A percentile compares a stretch with the other conserved stretches of the same genome.
phyloP scores from a whole-genome alignment of 2,329 filamentous ascomycete genomes.

The Diaporthe longicolla region DNA sequence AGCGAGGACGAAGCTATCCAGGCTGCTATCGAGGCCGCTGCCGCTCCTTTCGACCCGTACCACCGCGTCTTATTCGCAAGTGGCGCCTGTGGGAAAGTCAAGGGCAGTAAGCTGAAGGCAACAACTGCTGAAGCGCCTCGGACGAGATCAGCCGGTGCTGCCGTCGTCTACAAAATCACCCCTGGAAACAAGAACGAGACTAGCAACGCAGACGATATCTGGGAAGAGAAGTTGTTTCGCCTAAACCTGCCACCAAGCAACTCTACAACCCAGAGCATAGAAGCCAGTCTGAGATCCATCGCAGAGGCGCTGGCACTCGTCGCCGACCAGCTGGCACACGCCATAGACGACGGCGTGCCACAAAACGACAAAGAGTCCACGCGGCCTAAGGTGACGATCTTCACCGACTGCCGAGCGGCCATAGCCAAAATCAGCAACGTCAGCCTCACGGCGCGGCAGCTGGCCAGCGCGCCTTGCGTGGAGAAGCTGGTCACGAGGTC shows the following conservation, averaged over 20 bases:
- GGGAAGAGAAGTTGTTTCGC: too few relatives aligned
- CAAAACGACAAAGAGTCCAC: not conserved
- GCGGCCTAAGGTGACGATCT: not conserved
- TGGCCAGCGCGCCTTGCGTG: not conserved
- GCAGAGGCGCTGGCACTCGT: slow-evolving; percentile 1
- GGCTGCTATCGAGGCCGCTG: not conserved
- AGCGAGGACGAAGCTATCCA: not conserved
- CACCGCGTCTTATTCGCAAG: slow-evolving; percentile 1
- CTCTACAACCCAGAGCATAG: not conserved
- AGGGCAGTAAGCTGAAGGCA: too few relatives aligned
- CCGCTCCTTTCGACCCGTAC: not conserved
- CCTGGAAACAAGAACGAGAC: too few relatives aligned
- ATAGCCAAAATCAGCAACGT: not conserved
- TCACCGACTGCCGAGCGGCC: not conserved
- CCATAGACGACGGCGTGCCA: not conserved
- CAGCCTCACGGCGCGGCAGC: not conserved
- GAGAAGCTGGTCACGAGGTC: slow-evolving; percentile 8
- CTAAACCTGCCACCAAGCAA: not conserved
- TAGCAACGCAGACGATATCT: too few relatives aligned
- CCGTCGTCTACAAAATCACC: not conserved
- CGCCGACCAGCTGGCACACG: not conserved
- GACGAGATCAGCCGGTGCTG: too few relatives aligned
- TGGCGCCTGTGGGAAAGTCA: not conserved
- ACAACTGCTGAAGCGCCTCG: too few relatives aligned
- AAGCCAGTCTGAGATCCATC: not conserved